These are phyloP conservation scores for Bipolaris oryzae DNA, from an alignment of 2,329 filamentous ascomycete species.

Conservation along the genomic window DNA sequence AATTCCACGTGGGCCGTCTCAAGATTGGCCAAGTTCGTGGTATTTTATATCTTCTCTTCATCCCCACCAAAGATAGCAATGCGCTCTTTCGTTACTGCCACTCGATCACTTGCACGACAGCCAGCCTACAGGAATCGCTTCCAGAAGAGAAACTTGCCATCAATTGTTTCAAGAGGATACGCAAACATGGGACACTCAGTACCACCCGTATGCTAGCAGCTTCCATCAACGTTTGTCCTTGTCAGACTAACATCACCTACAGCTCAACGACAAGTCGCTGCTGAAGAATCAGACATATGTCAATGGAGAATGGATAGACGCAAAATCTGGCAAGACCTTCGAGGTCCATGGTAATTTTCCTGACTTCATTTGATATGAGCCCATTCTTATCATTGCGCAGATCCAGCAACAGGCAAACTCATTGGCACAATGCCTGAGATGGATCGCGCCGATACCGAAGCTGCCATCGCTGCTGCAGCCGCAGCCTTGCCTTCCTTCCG, in stretches of 20 bases:
- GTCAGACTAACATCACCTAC: constrained; percentile 19
- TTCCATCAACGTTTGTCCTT: not conserved
- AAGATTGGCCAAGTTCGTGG: constrained; percentile 3
- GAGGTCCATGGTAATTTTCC: constrained; percentile 65
- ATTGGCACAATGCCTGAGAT: constrained; percentile 90
- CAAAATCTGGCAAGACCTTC: constrained; percentile 89
- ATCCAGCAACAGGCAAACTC: constrained; percentile 80
- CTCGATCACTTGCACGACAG: constrained; percentile 41
- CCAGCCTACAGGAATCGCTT: constrained; percentile 40
- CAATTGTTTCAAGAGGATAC: constrained; percentile 49
- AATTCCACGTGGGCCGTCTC: constrained; percentile 2
- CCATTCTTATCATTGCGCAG: constrained; percentile 50
- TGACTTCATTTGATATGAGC: not conserved
- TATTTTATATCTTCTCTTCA: constrained; percentile 11
- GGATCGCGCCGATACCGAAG: constrained; percentile 74
- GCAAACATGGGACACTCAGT: constrained; percentile 52
- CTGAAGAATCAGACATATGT: constrained; percentile 86
- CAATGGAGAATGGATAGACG: constrained; percentile 89
- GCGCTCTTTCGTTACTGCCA: constrained; percentile 42
- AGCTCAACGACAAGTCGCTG: constrained; percentile 62
- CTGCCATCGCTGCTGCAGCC: constrained; percentile 82
- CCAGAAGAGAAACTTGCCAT: constrained; percentile 40
- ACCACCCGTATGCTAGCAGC: constrained; percentile 42
- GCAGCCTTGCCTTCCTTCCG: constrained; percentile 75
- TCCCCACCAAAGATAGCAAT: constrained; percentile 30